Percentiles rank a stretch among this genome's conserved stretches.
Conservation (phyloP, 352 stramenopile species). For the Globisporangium canariense region DNA sequence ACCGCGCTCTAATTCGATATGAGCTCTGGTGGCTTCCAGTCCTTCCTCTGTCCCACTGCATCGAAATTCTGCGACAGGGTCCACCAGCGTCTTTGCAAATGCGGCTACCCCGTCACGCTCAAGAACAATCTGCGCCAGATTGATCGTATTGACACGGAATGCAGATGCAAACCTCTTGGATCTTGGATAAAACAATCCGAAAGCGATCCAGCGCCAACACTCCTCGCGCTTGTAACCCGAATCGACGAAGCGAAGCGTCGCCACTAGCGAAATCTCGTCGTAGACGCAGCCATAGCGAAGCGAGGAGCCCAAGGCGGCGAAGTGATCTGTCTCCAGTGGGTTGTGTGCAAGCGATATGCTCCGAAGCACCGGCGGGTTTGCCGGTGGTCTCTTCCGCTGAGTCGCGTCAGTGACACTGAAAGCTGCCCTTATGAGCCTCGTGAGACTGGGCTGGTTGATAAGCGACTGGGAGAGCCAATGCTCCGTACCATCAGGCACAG, state of each 20-base stretch:
- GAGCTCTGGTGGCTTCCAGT: no score
- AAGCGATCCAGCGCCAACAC: background rate
- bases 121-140: background rate
- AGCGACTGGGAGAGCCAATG: background rate
- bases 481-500: no score
- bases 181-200: background rate
- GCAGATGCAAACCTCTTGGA: background rate
- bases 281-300: background rate
- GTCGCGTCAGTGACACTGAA: background rate
- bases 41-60: no score
- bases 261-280: background rate
- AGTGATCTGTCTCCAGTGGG: background rate
- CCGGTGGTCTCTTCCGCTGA: background rate
- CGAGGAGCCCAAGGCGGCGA: background rate
- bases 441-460: background rate
- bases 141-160: background rate
- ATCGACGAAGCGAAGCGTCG: background rate
- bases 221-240: background rate
- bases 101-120: background rate
- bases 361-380: background rate
- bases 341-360: background rate
- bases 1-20: no score
- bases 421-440: background rate
- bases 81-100: background rate
- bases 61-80: no score